A percentile compares a stretch with the other conserved stretches of the same genome.
Conservation (phyloP, 1,284 basidiomycete species). For the Veloporphyrellus conicus region DNA sequence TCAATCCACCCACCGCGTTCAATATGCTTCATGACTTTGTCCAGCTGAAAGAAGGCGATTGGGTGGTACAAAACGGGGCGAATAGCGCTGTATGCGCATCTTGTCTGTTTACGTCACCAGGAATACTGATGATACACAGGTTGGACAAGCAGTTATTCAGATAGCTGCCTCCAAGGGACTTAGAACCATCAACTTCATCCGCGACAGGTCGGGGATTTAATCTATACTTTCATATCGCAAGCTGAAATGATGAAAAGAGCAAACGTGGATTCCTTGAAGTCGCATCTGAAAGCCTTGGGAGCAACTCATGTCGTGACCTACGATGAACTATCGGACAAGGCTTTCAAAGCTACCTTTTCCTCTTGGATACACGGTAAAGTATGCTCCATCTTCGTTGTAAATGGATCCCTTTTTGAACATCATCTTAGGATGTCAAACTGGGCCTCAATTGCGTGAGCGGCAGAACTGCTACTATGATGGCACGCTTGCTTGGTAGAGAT, state of each 20-base stretch:
- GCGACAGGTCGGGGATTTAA: slow-evolving; percentile 49
- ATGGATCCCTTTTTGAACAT: not conserved
- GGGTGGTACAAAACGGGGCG: slow-evolving; percentile 80
- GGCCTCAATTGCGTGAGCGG: slow-evolving; percentile 81
- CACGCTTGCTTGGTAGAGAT: slow-evolving; percentile 57
- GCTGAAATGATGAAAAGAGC: slow-evolving; percentile 38
- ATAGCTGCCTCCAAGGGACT: slow-evolving; percentile 65
- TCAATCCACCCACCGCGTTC: slow-evolving; percentile 80
- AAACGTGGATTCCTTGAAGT: slow-evolving; percentile 48
- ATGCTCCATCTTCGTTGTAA: slow-evolving; percentile 1
- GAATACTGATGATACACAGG: slow-evolving; percentile 37
- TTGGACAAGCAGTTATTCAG: slow-evolving; percentile 77
- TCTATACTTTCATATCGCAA: not conserved
- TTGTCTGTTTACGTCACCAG: not conserved
- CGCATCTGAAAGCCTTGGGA: slow-evolving; percentile 55
- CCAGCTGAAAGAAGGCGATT: slow-evolving; percentile 59
- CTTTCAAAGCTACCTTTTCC: slow-evolving; percentile 48
- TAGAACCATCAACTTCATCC: slow-evolving; percentile 75
- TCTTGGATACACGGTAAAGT: slow-evolving; percentile 61
- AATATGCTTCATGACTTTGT: slow-evolving; percentile 76
- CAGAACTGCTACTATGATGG: slow-evolving; percentile 62
- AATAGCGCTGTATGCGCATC: slow-evolving; percentile 65
- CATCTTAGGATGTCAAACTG: slow-evolving; percentile 51
- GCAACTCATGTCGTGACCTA: slow-evolving; percentile 74
- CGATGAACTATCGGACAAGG: slow-evolving; percentile 59